These are phyloP conservation scores for Phytopythium boreale DNA, from an alignment of 352 stramenopile species.

Conservation along the genomic window DNA sequence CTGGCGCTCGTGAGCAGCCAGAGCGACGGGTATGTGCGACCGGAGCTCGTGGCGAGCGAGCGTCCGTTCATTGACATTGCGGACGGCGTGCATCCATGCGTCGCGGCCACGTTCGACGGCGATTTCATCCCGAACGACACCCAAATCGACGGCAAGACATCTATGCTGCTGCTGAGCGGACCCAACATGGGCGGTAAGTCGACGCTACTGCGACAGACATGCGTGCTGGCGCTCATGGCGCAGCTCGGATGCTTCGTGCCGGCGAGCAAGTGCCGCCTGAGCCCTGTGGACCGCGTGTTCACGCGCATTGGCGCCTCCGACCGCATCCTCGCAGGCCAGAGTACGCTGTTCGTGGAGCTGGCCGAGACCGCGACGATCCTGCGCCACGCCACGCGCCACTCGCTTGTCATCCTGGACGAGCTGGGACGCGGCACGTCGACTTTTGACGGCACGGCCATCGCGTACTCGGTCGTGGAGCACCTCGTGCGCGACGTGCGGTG, in stretches of 20 bases:
- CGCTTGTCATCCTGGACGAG: constrained; percentile 98
- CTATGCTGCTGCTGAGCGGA: constrained; percentile 94
- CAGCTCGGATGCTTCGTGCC: constrained; percentile 99
- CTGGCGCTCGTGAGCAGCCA: constrained; percentile 92
- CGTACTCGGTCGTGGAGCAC: constrained; percentile 95
- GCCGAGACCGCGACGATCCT: constrained; percentile 98
- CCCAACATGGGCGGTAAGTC: constrained; percentile 99
- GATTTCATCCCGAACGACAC: constrained; percentile 99
- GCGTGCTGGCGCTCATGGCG: constrained; percentile 96
- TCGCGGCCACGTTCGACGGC: constrained; percentile 76
- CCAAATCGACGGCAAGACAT: constrained; percentile 52
- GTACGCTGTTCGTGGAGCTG: constrained; percentile 99
- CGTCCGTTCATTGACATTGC: constrained; percentile 87
- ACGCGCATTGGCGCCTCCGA: constrained; percentile 99
- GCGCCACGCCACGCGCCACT: constrained; percentile 92
- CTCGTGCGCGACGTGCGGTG: constrained; percentile 86
- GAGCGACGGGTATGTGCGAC: constrained; percentile 91
- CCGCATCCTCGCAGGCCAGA: constrained; percentile 97
- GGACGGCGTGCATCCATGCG: constrained; percentile 94
- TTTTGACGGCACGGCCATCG: constrained; percentile 98
- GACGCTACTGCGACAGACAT: constrained; percentile 98
- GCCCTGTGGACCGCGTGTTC: constrained; percentile 98
- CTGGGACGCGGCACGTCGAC: constrained; percentile 98
- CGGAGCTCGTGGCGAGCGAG: constrained; percentile 82
- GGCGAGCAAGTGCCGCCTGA: constrained; percentile 91